Evolutionary conservation across 2,329 filamentous ascomycete species (phyloP).

Genomic region (Trichoderma harzianum): DNA sequence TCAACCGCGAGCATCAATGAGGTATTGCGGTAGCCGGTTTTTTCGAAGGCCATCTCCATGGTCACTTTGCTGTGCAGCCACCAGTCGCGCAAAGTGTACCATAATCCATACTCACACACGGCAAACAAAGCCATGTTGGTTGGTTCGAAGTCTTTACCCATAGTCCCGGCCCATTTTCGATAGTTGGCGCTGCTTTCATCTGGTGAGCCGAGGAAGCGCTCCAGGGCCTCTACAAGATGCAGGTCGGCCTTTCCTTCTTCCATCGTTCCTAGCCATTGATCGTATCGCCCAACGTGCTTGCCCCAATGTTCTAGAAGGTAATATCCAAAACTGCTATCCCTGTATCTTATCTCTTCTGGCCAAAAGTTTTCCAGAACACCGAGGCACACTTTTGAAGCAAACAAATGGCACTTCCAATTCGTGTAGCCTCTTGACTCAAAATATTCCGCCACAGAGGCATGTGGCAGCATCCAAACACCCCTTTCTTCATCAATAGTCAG

Average conservation of each 20-base stretch:
- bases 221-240: neutral
- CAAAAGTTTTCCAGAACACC: neutral
- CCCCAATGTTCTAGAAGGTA: neutral
- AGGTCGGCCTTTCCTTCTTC: neutral
- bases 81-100: constrained; percentile 2
- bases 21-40: accelerated
- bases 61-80: neutral
- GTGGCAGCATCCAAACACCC: constrained; percentile 2
- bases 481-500: neutral
- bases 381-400: neutral
- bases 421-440: neutral
- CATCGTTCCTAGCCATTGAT: neutral
- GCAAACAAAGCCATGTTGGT: neutral
- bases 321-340: accelerated
- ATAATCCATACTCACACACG: neutral
- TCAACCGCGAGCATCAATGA: neutral
- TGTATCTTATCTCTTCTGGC: too few relatives aligned
- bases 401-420: neutral
- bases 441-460: constrained; percentile 17
- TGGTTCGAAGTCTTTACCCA: neutral
- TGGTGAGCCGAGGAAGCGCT: constrained; percentile 5
- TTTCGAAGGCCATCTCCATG: neutral
- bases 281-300: neutral
- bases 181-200: neutral
- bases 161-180: neutral